Base-by-base conservation (phyloP, 371 early-diverging fungal genomes). In the Chytridiales sp. region DNA sequence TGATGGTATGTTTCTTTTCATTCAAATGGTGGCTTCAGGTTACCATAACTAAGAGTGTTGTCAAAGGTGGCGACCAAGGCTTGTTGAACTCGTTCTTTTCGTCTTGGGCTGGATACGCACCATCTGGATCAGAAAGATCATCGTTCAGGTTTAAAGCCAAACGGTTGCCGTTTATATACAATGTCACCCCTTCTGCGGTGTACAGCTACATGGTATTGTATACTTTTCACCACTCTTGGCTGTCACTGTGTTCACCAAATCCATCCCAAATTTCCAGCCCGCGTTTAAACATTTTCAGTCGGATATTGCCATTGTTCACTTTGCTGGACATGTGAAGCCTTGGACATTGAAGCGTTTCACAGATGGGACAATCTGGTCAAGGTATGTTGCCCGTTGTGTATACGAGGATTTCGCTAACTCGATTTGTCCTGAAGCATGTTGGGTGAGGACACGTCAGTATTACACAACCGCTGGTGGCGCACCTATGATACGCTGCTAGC, bases 61-160 rank as follows among this genome's bases (percentile, higher is more conserved):
- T 43, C 22, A 31, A n/a, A 88, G 94, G 94, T 58, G 95, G 92
- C 47, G 96, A 95, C 67, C 96, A 95, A 71, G 96, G 96, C 1
- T 66, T 95, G 50, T 78, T 95, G 39, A 95, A 95, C 70, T 78
- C 79, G 22, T 92, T 86, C 67, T 94, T 94, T 69, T 67, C 72
- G 9, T 71, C 79, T 34, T 95, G 96, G 96, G 72, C 88, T 11
- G 69, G 70, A 6, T 74, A 77, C 9, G n/a, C n/a, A n/a, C 54
- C 75, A 29, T 55, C 85, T 13, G n/a, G n/a, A n/a, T n/a, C n/a
- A n/a, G n/a, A n/a, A n/a, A n/a, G n/a, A n/a, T n/a, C n/a, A n/a
- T n/a, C n/a, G n/a, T n/a, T n/a, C n/a, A n/a, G n/a, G n/a, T n/a
- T n/a, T n/a, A n/a, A n/a, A n/a, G 58, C 76, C 2, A 55, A 48